These are phyloP conservation scores for Aspergillus haitiensis DNA, from an alignment of 495 filamentous ascomycete species.

Conservation along the genomic window DNA sequence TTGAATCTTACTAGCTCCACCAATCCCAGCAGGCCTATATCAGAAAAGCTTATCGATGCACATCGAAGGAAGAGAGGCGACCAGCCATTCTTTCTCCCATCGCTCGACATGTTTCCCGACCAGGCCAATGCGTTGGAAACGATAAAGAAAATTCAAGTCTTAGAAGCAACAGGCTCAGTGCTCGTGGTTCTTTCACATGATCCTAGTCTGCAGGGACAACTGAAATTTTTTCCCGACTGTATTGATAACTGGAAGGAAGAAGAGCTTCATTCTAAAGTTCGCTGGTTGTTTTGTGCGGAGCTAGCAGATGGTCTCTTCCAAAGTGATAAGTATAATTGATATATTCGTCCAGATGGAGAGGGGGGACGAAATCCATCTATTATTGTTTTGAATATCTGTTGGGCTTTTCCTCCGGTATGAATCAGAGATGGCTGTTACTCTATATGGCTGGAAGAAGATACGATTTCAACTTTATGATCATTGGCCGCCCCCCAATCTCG, in stretches of 20 bases:
- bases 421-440: too few species aligned
- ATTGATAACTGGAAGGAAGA: slow-evolving; percentile 1
- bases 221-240: neutral
- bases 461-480: too few species aligned
- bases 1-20: neutral
- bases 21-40: neutral
- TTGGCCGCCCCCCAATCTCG: too few species aligned
- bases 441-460: too few species aligned
- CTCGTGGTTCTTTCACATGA: slow-evolving; percentile 1
- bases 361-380: too few species aligned
- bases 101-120: neutral
- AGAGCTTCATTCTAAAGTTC: too few species aligned
- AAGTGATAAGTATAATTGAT: neutral
- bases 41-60: neutral
- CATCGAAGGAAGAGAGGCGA: neutral
- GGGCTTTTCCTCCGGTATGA: too few species aligned
- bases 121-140: neutral
- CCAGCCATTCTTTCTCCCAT: neutral
- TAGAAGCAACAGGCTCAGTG: neutral
- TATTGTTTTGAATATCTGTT: too few species aligned
- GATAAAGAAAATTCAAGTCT: neutral
- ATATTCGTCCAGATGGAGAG: too few species aligned
- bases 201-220: neutral
- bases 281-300: neutral
- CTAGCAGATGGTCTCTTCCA: neutral